Evolutionary conservation across 345 rosid species (phyloP).

Genomic region (Eutrema yunnanense): DNA sequence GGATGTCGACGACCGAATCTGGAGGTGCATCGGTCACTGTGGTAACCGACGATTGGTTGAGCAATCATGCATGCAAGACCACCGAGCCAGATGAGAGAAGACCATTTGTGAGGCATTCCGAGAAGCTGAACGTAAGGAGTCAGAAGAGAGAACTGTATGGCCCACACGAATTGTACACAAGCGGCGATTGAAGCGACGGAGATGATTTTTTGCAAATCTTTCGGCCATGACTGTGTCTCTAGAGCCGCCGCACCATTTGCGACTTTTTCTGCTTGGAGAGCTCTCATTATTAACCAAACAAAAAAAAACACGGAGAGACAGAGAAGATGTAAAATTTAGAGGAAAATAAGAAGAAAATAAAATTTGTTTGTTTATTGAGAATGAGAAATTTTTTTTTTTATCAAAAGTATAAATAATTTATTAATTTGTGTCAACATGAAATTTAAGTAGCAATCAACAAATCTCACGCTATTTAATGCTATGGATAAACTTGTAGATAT

Average conservation of each 20-base stretch:
- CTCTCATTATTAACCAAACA: conserved; percentile 1
- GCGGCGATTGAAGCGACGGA: conserved; percentile 72
- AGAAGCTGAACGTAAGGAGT: conserved; percentile 83
- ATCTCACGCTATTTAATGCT: too few relatives aligned
- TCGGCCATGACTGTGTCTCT: conserved; percentile 15
- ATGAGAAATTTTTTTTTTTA: too few relatives aligned
- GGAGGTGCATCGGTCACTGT: conserved; percentile 61
- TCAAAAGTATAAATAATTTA: too few relatives aligned
- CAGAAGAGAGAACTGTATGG: conserved; percentile 69
- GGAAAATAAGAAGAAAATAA: conserved; percentile 9
- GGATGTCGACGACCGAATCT: conserved; percentile 81
- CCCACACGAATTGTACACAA: conserved; percentile 91
- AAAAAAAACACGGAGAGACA: background rate
- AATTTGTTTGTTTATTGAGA: background rate
- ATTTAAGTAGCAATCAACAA: too few relatives aligned
- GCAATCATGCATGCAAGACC: conserved; percentile 36
- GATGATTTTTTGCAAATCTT: conserved; percentile 37
- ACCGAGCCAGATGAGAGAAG: conserved; percentile 30
- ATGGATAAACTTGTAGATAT: too few relatives aligned
- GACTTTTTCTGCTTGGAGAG: background rate
- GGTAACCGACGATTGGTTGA: conserved; percentile 78
- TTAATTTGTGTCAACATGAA: too few relatives aligned
- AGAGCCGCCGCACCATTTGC: conserved; percentile 3
- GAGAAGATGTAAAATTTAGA: background rate
- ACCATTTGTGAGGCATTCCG: conserved; percentile 80